These are phyloP conservation scores for Agaricales sp. DNA, from an alignment of 1,284 basidiomycete genomes.

Conservation along the genomic window DNA sequence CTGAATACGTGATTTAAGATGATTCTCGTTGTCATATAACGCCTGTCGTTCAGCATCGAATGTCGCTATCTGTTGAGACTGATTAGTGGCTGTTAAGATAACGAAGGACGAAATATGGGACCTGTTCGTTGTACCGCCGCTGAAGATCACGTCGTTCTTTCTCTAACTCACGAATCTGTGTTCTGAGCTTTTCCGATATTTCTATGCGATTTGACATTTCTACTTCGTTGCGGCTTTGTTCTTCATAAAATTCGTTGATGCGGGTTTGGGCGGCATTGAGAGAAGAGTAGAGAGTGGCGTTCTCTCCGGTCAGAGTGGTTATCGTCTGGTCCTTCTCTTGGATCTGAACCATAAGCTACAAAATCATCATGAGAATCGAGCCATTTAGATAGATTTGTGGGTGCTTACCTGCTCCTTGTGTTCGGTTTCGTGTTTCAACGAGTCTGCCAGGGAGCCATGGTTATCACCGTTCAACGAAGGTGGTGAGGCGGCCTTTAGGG, in stretches of 20 bases:
- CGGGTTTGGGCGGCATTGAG: conserved; percentile 57
- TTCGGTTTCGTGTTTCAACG: conserved; percentile 65
- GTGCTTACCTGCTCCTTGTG: conserved; percentile 66
- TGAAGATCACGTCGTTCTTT: conserved; percentile 72
- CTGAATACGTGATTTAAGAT: conserved; percentile 78
- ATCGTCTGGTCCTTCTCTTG: conserved; percentile 71
- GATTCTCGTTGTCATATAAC: conserved; percentile 81
- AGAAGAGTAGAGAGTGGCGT: conserved; percentile 48
- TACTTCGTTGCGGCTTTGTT: conserved; percentile 67
- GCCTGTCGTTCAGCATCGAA: conserved; percentile 80
- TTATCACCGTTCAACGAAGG: conserved; percentile 30
- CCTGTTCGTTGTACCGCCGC: conserved; percentile 77
- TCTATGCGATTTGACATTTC: conserved; percentile 71
- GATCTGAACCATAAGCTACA: conserved; percentile 59
- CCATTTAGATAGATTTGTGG: too few species aligned
- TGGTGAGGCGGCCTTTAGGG: conserved; percentile 30
- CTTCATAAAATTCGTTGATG: conserved; percentile 65
- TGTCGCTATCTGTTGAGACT: conserved; percentile 44
- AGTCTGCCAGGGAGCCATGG: conserved; percentile 44
- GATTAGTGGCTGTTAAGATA: conserved; percentile 5
- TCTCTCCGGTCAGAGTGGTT: conserved; percentile 47
- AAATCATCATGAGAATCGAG: conserved; percentile 8
- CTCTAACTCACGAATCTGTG: conserved; percentile 71
- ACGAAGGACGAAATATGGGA: conserved; percentile 21
- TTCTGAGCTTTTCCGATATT: conserved; percentile 64